Base-by-base conservation (phyloP, 768 basidiomycete species). In the Agrocybe pediades region DNA sequence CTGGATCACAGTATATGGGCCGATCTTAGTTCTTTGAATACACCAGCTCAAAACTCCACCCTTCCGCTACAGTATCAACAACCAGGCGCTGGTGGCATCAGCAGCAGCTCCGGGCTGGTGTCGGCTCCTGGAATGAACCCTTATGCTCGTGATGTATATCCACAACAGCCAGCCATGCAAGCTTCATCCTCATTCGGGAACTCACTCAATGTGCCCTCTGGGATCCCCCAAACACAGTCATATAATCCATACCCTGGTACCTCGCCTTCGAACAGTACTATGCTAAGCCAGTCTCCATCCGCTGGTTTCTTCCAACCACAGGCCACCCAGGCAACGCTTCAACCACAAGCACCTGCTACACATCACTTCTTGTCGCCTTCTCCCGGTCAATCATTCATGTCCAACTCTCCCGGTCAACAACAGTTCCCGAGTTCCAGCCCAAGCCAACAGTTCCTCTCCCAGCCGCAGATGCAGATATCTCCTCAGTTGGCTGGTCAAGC, bases 11-110 rank as follows among this genome's bases (percentile, higher is more conserved):
- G 72, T 45, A 77, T 83, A n/a, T 86, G 84, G 85, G 73, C 78
- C 29, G 85, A 87, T 62, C 69, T 87, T 80, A 54, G 77, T 78
- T 40, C 68, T 82, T 24, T 80, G 80, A 54, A 63, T 16, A 15
- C 69, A 75, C 36, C 56, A 6, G n/a, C 63, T 68, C 11, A 67
- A 72, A n/a, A 76, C 68, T 77, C 83, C 13, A 80, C 84, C 11
- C 72, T 86, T 9, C 84, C 81, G 8, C 68, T 82, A 8, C 81
- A 82, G 58, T 75, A 74, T 40, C 74, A 59, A 40, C 36, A 26
- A 17, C 51, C 58, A 23, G 23, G 46, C 9, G 36, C 59, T 26
- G 56, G 51, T 24, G 59, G 61, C 26, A 56, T 67, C 25, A 54
- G 61, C 17, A 58, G 61, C n/a, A 17, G 53, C 11, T 36, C 33